Base-by-base conservation (phyloP, 1,284 basidiomycete species). In the Chalciporus sp. region DNA sequence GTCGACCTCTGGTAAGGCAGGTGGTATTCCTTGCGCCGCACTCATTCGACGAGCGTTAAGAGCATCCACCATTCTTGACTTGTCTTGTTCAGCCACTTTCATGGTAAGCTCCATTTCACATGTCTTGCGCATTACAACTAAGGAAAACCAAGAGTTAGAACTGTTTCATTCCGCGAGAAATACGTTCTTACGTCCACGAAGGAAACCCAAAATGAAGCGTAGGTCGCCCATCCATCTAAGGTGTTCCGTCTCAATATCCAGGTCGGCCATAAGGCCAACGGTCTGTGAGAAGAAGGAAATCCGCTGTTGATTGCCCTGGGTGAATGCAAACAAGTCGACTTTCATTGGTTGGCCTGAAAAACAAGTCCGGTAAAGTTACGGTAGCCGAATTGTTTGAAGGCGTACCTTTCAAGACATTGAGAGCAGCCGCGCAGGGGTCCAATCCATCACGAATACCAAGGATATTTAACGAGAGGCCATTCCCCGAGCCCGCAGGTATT, bases 201-300 rank as follows among this genome's bases (percentile, higher is more conserved):
- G 65, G 68, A 88, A 89, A 4, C 95, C 95, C 49, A 87, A 76
- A n/a, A 91, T 67, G 72, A 98, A 99, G 2, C 96, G 86, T 8
- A 83, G 78, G 67, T 94, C 91, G n/a, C 96, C 96, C 83, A 99
- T 87, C 86, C 93, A 97, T 3, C 96, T 84, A 43, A 95, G 71
- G 63, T 91, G 75, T 55, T 98, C 95, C 0, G 95, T 98, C 16
- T 92, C 88, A 43, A 92, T 72, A 69, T 96, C 94, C 27, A 95
- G 64, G 63, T 98, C 95, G 9, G 95, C 94, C 85, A 97, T 92
- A 31, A 99, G 78, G 0, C 96, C 96, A 17, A 95, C 72, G 0
- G 92, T 85, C 69, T 93, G 88, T 0, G 92, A 88, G 77, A 98
- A 86, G 78, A 95, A 98, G 9, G 92, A 92, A 64, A 94, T 83